Percentiles rank a stretch among this genome's conserved stretches.
Conservation (phyloP, 331 rosid genomes). For the Pyrus hybrid region DNA sequence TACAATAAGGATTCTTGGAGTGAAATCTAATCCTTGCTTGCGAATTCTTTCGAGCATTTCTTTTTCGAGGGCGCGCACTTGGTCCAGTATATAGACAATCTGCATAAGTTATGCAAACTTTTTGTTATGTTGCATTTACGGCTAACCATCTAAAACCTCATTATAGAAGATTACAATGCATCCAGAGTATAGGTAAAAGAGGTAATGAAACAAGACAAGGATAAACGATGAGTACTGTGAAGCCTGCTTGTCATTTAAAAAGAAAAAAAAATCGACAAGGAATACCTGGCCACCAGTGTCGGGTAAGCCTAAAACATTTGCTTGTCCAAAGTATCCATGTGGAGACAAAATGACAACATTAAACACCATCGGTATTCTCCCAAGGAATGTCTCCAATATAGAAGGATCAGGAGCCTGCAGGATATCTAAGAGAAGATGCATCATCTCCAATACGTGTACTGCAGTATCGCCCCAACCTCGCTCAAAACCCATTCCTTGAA, state of each 20-base stretch:
- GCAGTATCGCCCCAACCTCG: conserved; percentile 92
- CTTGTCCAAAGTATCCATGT: conserved; percentile 97
- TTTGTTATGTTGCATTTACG: not conserved
- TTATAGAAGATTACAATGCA: not conserved
- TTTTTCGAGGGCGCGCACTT: conserved; percentile 95
- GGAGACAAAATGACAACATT: conserved; percentile 90
- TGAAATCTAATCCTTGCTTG: conserved; percentile 76
- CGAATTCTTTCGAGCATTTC: conserved; percentile 79
- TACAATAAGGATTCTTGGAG: conserved; percentile 81
- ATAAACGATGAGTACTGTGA: not conserved
- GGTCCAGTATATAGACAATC: conserved; percentile 94
- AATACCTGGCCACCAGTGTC: conserved; percentile 98
- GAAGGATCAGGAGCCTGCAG: conserved; percentile 95
- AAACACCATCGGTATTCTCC: conserved; percentile 93
- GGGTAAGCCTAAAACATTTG: conserved; percentile 92
- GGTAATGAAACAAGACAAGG: not conserved
- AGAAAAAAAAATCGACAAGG: not conserved
- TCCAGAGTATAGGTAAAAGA: not conserved
- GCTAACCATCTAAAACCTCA: not conserved
- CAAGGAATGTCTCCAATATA: conserved; percentile 71
- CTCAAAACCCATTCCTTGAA: conserved; percentile 84
- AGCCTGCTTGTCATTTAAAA: not conserved
- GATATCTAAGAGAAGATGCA: conserved; percentile 73
- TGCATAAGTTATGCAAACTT: conserved; percentile 20
- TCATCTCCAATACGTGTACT: conserved; percentile 50